Evolutionary conservation across 345 rosid genomes (phyloP).

Genomic region (Pugionium cornutum): DNA sequence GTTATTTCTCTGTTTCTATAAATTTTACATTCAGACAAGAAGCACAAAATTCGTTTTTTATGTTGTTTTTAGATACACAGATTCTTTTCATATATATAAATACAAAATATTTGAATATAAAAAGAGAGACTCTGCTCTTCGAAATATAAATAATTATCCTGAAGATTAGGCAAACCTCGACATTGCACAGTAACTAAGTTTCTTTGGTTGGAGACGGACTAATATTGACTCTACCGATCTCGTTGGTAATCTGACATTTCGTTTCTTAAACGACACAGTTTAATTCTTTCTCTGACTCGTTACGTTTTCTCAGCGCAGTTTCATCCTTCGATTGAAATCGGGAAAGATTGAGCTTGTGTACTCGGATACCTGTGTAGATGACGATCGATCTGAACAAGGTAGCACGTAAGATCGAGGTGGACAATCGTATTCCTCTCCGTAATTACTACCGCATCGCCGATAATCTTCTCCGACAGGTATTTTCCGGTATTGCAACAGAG

Average conservation of each 20-base stretch:
- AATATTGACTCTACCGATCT: background rate
- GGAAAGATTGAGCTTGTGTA: background rate
- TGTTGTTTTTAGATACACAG: too few relatives aligned
- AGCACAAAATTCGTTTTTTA: too few relatives aligned
- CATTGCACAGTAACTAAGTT: background rate
- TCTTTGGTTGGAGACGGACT: background rate
- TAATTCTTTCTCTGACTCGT: slow-evolving; percentile 24
- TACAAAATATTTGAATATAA: too few relatives aligned
- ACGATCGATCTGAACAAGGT: slow-evolving; percentile 61
- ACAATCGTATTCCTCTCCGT: slow-evolving; percentile 78
- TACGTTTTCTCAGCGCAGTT: slow-evolving; percentile 18
- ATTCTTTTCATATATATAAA: too few relatives aligned
- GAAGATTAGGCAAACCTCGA: too few relatives aligned
- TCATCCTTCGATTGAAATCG: slow-evolving; percentile 19
- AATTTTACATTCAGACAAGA: too few relatives aligned
- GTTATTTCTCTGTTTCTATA: too few relatives aligned
- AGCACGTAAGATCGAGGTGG: slow-evolving; percentile 73
- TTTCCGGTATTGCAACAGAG: background rate
- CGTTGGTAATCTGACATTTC: slow-evolving; percentile 32
- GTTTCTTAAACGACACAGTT: slow-evolving; percentile 33
- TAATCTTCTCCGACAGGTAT: slow-evolving; percentile 86
- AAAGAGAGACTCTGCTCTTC: too few relatives aligned
- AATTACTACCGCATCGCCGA: slow-evolving; percentile 86
- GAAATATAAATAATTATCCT: too few relatives aligned
- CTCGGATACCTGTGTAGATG: slow-evolving; percentile 46